phyloP scores from a whole-genome alignment of 345 rosid species.

The Raphanus sativus region DNA sequence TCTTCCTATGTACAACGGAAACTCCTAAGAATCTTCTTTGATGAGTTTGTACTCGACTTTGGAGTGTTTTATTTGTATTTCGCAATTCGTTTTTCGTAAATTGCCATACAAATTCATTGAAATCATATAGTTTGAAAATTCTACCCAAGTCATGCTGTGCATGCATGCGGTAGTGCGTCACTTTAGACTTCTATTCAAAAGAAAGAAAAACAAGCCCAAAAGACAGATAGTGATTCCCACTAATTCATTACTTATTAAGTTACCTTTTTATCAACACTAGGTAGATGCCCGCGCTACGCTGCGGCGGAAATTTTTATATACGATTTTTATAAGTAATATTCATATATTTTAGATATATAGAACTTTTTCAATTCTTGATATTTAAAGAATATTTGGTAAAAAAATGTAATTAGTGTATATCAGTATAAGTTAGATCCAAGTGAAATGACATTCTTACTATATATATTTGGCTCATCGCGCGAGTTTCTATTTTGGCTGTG shows the following conservation, averaged over 20 bases:
- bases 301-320: too few relatives aligned
- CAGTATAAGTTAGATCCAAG: too few relatives aligned
- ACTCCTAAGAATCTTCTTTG: slow-evolving; percentile 22
- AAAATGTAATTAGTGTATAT: too few relatives aligned
- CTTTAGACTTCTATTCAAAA: slow-evolving; percentile 1
- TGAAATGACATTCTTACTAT: too few relatives aligned
- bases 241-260: background rate
- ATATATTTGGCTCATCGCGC: too few relatives aligned
- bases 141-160: slow-evolving; percentile 17
- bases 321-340: too few relatives aligned
- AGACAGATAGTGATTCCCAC: slow-evolving; percentile 19
- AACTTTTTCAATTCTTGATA: too few relatives aligned
- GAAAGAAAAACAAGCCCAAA: background rate
- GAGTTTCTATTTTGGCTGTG: too few relatives aligned
- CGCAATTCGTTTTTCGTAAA: background rate
- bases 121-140: slow-evolving; percentile 24
- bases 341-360: too few relatives aligned
- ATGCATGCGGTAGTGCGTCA: slow-evolving; percentile 26
- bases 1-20: slow-evolving; percentile 12
- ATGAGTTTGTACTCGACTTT: slow-evolving; percentile 8
- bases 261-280: slow-evolving; percentile 11
- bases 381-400: too few relatives aligned
- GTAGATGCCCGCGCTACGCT: too few relatives aligned
- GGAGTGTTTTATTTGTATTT: background rate
- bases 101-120: background rate